These are phyloP conservation scores for Henningerozyma blattae DNA, from an alignment of 805 yeast species.

Conservation along the genomic window DNA sequence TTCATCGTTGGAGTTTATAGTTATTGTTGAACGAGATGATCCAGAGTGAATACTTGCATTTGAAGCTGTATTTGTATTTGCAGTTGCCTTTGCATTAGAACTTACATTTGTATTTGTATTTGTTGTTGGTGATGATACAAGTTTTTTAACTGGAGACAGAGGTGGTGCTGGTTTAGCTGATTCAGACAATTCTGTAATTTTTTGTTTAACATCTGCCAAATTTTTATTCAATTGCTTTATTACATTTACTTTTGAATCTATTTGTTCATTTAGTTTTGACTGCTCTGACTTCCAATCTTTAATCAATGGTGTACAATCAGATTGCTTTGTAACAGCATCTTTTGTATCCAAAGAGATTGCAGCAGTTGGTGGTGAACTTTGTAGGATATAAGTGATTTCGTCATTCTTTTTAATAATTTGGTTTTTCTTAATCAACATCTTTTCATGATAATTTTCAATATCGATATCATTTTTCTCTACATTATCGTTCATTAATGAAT, in stretches of 20 bases:
- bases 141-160: background rate
- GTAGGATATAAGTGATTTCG: background rate
- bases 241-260: conserved; percentile 19
- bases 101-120: background rate
- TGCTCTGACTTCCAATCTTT: background rate
- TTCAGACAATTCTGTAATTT: conserved; percentile 10
- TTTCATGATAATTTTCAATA: conserved; percentile 13
- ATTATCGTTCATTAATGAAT: conserved; percentile 15
- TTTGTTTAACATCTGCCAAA: conserved; percentile 10
- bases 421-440: conserved; percentile 12
- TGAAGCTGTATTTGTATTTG: background rate
- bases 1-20: no score
- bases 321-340: background rate
- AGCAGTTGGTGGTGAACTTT: background rate
- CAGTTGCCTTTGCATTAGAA: background rate
- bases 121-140: background rate
- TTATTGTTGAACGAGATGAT: background rate
- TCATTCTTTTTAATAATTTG: conserved; percentile 14
- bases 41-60: background rate
- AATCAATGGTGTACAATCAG: background rate
- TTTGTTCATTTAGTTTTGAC: conserved; percentile 12
- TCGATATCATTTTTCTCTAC: conserved; percentile 13
- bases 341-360: background rate
- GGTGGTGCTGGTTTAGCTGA: background rate
- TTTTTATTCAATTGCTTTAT: conserved; percentile 12